These are phyloP conservation scores for Lactifluus hygrophoroides DNA, from an alignment of 768 basidiomycete genomes.

Conservation along the genomic window DNA sequence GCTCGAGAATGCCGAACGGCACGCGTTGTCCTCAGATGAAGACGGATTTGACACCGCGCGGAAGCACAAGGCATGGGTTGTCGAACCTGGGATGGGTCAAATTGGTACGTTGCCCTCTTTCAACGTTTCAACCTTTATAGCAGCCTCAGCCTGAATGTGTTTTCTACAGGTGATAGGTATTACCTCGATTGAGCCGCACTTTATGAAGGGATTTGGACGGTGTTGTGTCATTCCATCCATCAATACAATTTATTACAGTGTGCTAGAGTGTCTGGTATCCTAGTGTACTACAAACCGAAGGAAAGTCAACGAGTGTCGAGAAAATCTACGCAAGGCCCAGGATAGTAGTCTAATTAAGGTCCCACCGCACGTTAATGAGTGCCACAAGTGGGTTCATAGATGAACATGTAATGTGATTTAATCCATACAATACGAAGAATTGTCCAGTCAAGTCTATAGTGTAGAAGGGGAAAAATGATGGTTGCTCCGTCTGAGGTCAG, in stretches of 20 bases:
- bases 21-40: constrained; percentile 30
- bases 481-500: constrained; percentile 5
- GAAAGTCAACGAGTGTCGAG: neutral
- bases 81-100: constrained; percentile 85
- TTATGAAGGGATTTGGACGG: neutral
- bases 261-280: neutral
- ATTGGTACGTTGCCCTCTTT: constrained; percentile 47
- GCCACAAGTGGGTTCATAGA: neutral
- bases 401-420: neutral
- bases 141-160: neutral
- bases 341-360: neutral
- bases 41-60: constrained; percentile 29
- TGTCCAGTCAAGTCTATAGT: neutral
- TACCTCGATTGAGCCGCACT: constrained; percentile 25
- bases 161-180: constrained; percentile 33
- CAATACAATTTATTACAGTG: neutral
- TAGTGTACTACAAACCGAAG: constrained; percentile 2
- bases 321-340: neutral
- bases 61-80: constrained; percentile 61
- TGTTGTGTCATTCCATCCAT: neutral
- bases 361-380: neutral
- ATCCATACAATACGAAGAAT: no score
- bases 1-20: constrained; percentile 43
- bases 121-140: neutral
- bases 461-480: neutral